Conservation (phyloP, 2,329 filamentous ascomycete species). For the Neopestalotiopsis clavispora region DNA sequence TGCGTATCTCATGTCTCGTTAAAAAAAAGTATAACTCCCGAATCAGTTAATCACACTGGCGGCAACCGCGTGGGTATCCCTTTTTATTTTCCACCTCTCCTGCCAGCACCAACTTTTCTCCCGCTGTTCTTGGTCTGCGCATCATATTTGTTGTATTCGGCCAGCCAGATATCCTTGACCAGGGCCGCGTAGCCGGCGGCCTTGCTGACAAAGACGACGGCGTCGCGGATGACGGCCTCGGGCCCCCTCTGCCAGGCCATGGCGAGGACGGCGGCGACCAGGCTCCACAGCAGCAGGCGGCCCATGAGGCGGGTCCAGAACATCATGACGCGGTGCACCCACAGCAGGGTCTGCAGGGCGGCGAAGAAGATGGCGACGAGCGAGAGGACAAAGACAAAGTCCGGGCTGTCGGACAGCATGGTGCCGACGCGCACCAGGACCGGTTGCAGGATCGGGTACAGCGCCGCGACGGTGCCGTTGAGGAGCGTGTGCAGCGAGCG, state of each 20-base stretch:
- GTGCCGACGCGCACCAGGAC: slow-evolving; percentile 44
- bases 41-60: background rate
- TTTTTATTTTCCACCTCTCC: slow-evolving; percentile 21
- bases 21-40: background rate
- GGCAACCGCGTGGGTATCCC: background rate
- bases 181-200: slow-evolving; percentile 52
- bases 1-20: slow-evolving; percentile 13
- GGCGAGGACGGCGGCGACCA: slow-evolving; percentile 57
- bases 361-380: slow-evolving; percentile 61
- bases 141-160: slow-evolving; percentile 63
- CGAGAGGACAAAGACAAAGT: slow-evolving; percentile 48
- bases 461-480: slow-evolving; percentile 26
- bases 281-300: slow-evolving; percentile 67
- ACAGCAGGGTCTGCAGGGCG: slow-evolving; percentile 70
- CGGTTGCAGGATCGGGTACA: slow-evolving; percentile 49
- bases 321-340: slow-evolving; percentile 73
- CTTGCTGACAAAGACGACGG: slow-evolving; percentile 47
- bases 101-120: slow-evolving; percentile 20
- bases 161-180: slow-evolving; percentile 59
- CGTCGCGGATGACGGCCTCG: slow-evolving; percentile 67
- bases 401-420: slow-evolving; percentile 44
- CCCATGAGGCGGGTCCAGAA: slow-evolving; percentile 77
- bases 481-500: slow-evolving; percentile 38
- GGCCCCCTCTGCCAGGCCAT: slow-evolving; percentile 70
- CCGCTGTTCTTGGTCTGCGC: slow-evolving; percentile 43